Evolutionary conservation across 2,329 filamentous ascomycete genomes (phyloP), one percentile per base, ranked within the genome.

Genomic region (Colletotrichum incanum): DNA sequence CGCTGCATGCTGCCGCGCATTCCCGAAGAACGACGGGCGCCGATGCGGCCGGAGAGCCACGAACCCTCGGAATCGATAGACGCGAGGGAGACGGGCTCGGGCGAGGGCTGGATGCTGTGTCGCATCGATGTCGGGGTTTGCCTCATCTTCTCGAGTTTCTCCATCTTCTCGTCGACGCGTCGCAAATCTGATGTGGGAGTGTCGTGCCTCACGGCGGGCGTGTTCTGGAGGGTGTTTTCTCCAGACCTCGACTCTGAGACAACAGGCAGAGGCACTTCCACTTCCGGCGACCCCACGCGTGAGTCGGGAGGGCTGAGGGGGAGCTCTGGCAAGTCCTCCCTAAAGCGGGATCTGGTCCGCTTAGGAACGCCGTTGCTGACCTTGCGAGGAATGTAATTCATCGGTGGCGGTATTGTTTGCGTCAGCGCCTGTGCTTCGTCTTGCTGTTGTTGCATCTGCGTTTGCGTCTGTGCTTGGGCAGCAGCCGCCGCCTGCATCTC

Each of bases 21-120:
- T 78, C 86, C 79, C 67, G 85, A 78, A 75, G 86, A 85, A 39
- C 82, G 81, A 74, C 85, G 82, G 77, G 85, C 86, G 75, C 86
- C 87, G 61, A 86, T 81, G 68, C 92, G 91, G 20, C 96, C 95
- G 4, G 95, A 96, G 55, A 99, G 91, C 96, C 96, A 99, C 0
- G 95, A 98, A 5, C 90, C 96, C 84, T 99, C 96, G 0, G 95
- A 98, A 79, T 98, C 96, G 71, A 98, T 94, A 0, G 95, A 98
- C 2, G 95, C 96, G 23, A 98, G 87, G 0, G 96, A 98, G 80
- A 95, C 93, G 39, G 95, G 69, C 45, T 87, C 91, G 23, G 86
- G 90, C 6, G 88, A 91, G 34, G 84, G 80, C 31, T 84, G 82
- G 59, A 73, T 76, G 74, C 75, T 80, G 73, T 79, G 82, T 70